Evolutionary conservation across 2,329 filamentous ascomycete species (phyloP), one percentile per base, ranked within the genome.

Genomic region (Apiospora hydei): DNA sequence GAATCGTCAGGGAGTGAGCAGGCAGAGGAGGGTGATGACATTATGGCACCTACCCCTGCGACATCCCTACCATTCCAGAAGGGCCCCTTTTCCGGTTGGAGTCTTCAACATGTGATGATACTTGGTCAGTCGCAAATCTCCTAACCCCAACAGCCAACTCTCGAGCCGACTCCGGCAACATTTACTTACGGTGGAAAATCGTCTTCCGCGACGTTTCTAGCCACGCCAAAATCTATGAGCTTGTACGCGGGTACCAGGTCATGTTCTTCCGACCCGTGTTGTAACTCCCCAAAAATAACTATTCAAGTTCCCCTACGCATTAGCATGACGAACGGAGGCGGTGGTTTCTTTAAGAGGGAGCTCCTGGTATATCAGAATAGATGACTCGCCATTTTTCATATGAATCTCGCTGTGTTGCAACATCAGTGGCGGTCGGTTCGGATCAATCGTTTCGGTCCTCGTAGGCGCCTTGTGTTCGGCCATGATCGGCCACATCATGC

Each of bases 161-260:
- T 21, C 46, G 18, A 47, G 18, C 13, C 10, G 41, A 47, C 6
- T 1, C 7, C 1, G 6, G 18, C 46, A 24, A 26, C n/a, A 24
- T 13, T 24, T 26, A 51, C 46, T 10, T 49, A 49, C 46, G 21
- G 21, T 49, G 7, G 46, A 7, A 8, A 6, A 13, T 4, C 10
- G 49, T 26, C 21, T 3, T 10, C 10, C 0, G 18, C 24, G n/a
- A 10, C n/a, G n/a, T 66, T 30, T 41, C 57, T 41, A 14, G 64
- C 64, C 11, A 5, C 11, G 8, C 64, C 64, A 13, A 67, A 67
- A 38, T 67, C 64, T 43, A 67, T 67, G 38, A 67, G 38, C 38
- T 67, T 67, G 5, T 24, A 24, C 21, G 21, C 11, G 2, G 64
- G 64, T 7, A 67, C 43, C 10, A 67, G 5, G n/a, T 16, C 21